These are phyloP conservation scores for Cynara cardunculus DNA, from an alignment of 129 eudicot genomes.

Conservation along the genomic window DNA sequence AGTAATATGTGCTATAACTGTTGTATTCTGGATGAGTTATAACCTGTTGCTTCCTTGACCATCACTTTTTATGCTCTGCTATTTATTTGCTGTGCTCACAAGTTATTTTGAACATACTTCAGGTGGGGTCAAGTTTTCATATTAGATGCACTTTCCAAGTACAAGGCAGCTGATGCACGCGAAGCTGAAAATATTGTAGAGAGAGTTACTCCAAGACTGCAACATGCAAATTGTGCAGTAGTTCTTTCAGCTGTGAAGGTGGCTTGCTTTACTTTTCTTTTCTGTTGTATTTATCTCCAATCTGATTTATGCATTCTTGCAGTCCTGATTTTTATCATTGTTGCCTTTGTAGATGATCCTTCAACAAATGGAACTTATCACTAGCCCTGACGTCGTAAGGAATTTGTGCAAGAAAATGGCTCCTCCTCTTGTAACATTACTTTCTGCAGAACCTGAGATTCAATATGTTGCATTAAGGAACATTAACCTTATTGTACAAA, in stretches of 20 bases:
- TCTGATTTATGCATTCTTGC: not conserved
- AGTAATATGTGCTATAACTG: not conserved
- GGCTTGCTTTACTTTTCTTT: not conserved
- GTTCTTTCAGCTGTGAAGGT: conserved; percentile 96
- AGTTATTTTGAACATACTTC: not conserved
- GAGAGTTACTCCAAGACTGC: conserved; percentile 86
- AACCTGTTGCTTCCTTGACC: not conserved
- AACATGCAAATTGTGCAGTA: conserved; percentile 97
- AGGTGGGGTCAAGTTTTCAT: conserved; percentile 99
- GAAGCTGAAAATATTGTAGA: conserved; percentile 95
- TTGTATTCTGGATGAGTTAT: not conserved
- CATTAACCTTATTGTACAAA: conserved; percentile 88
- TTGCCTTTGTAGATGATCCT: conserved; percentile 69
- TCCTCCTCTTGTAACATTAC: conserved; percentile 92
- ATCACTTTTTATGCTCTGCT: not conserved
- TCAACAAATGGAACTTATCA: conserved; percentile 90
- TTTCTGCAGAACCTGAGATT: conserved; percentile 96
- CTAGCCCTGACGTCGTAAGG: conserved; percentile 89
- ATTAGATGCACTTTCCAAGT: conserved; percentile 88
- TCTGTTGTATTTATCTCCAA: not conserved
- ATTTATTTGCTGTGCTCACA: not conserved
- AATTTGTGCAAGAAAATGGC: conserved; percentile 96
- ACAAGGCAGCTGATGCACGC: conserved; percentile 91
- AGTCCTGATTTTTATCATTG: not conserved
- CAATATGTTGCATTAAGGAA: conserved; percentile 91